These are phyloP conservation scores for Quercus gilva DNA, from an alignment of 306 rosid species.

Conservation along the genomic window DNA sequence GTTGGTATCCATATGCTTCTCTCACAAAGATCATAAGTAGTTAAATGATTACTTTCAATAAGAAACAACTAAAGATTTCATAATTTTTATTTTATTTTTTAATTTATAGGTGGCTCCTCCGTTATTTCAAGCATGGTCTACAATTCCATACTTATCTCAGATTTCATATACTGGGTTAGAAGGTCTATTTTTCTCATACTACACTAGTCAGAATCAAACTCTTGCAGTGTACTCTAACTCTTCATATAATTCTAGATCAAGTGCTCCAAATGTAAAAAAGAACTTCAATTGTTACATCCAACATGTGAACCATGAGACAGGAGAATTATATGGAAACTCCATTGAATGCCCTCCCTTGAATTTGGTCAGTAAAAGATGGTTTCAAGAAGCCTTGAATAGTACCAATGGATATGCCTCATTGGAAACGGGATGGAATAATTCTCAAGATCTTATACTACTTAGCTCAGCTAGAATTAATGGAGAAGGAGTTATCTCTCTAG, in stretches of 20 bases:
- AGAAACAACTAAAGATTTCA: neutral
- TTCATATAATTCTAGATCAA: slow-evolving; percentile 7
- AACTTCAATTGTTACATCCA: slow-evolving; percentile 27
- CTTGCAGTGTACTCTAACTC: slow-evolving; percentile 52
- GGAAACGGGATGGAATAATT: slow-evolving; percentile 37
- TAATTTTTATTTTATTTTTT: neutral
- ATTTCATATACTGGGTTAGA: slow-evolving; percentile 48
- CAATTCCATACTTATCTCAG: slow-evolving; percentile 41
- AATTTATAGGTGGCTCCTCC: slow-evolving; percentile 46
- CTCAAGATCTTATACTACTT: slow-evolving; percentile 24
- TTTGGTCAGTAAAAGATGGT: slow-evolving; percentile 26
- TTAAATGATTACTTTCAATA: neutral
- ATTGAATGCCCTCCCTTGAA: slow-evolving; percentile 2
- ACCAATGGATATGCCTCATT: slow-evolving; percentile 30
- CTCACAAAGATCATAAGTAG: neutral
- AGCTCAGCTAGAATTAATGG: slow-evolving; percentile 35
- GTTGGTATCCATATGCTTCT: slow-evolving; percentile 3
- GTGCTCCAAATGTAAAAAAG: neutral
- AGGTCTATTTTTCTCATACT: slow-evolving; percentile 49
- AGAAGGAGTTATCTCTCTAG: slow-evolving; percentile 38
- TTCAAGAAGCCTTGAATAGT: slow-evolving; percentile 19
- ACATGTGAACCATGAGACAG: slow-evolving; percentile 34
- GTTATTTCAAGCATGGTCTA: slow-evolving; percentile 44
- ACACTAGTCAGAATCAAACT: slow-evolving; percentile 24
- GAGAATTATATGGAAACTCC: slow-evolving; percentile 41